Conservation (phyloP, 257 asterid genomes). For the Solanum bulbocastanum region DNA sequence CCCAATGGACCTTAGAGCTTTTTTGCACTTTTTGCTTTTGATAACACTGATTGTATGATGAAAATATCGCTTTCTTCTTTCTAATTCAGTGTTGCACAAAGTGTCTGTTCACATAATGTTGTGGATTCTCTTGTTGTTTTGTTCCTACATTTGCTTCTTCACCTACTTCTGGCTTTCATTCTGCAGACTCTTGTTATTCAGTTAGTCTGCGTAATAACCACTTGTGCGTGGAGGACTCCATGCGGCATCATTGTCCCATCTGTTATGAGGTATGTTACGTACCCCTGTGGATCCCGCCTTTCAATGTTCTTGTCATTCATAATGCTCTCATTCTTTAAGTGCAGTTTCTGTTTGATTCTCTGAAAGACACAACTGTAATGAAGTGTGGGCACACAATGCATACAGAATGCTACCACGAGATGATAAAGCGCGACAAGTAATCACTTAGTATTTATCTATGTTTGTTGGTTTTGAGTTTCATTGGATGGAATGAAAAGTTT, state of each 20-base stretch:
- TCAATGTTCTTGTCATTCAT: neutral
- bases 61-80: neutral
- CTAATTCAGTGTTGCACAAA: neutral
- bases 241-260: slow-evolving; percentile 96
- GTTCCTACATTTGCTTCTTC: neutral
- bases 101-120: neutral
- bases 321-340: neutral
- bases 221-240: slow-evolving; percentile 77
- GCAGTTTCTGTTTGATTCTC: slow-evolving; percentile 85
- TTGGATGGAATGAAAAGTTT: neutral
- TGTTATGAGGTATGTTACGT: slow-evolving; percentile 70
- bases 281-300: neutral
- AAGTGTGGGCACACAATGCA: slow-evolving; percentile 99
- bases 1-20: too few species aligned
- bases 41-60: neutral
- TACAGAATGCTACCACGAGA: slow-evolving; percentile 74
- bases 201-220: slow-evolving; percentile 57
- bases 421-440: slow-evolving; percentile 86
- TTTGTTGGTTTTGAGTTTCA: neutral
- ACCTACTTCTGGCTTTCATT: neutral
- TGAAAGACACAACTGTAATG: slow-evolving; percentile 84
- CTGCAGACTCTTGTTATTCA: slow-evolving; percentile 79
- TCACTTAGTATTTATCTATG: neutral
- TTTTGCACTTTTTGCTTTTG: too few species aligned
- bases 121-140: neutral